Percentiles rank a stretch among this genome's conserved stretches.
Conservation (phyloP, 2,329 filamentous ascomycete species). For the Paramyrothecium sp. region DNA sequence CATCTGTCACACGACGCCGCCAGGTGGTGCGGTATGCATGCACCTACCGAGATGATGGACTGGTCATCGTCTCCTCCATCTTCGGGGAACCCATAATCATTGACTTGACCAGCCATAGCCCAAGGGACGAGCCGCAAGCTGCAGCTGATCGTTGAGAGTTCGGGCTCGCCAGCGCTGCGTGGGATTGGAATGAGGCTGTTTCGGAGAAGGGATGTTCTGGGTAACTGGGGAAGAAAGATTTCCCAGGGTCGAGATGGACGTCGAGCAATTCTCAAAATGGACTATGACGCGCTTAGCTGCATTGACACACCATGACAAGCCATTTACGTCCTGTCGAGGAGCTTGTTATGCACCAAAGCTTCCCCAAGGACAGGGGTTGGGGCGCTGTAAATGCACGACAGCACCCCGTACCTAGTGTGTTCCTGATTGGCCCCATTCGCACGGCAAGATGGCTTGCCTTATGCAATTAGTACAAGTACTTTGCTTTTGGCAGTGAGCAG, state of each 20-base stretch:
- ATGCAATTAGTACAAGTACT: too few species aligned
- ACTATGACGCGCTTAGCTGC: constrained; percentile 18
- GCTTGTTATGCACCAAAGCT: neutral
- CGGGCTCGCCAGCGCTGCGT: constrained; percentile 13
- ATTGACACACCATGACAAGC: neutral
- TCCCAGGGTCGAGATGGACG: constrained; percentile 6
- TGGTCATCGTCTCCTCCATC: constrained; percentile 46
- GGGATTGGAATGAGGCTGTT: constrained; percentile 1
- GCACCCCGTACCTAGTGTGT: neutral
- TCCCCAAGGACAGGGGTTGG: neutral
- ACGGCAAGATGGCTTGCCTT: too few species aligned
- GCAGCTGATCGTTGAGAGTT: constrained; percentile 12
- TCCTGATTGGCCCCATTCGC: neutral
- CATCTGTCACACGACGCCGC: constrained; percentile 26
- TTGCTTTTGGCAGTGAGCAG: too few species aligned
- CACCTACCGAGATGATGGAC: constrained; percentile 42
- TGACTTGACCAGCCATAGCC: constrained; percentile 41
- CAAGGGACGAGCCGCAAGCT: neutral
- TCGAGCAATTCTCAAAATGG: constrained; percentile 11
- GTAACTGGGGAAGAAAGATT: constrained; percentile 15
- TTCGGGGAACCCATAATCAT: constrained; percentile 44
- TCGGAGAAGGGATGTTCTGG: neutral
- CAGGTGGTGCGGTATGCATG: neutral
- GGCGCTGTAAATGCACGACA: neutral
- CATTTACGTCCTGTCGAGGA: neutral